Base-by-base conservation (phyloP, 2,329 filamentous ascomycete species). In the Stagonosporopsis chrysanthemi region DNA sequence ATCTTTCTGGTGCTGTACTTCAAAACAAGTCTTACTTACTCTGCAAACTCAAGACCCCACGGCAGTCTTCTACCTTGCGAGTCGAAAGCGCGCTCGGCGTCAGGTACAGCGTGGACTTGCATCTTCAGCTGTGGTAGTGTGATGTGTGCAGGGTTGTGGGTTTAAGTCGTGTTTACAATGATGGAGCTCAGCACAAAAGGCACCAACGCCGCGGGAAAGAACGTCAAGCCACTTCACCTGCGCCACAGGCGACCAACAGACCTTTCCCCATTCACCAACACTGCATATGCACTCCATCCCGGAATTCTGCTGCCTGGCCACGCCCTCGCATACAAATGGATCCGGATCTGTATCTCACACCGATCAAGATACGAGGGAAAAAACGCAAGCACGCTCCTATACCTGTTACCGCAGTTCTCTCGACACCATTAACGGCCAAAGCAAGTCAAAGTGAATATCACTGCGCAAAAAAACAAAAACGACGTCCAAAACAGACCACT, bases 101-200 rank as follows among this genome's bases (percentile, higher is more conserved):
- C 84, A 31, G 86, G 85, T 11, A 89, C 86, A 29, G 84, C 84
- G 73, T 89, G 86, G 48, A 88, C 85, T 74, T 89, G 86, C 83
- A 88, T 88, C 53, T 77, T 78, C 60, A 23, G 36, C 11, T 45
- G 19, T 38, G 46, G 35, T 38, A 52, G 15, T 45, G 36, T n/a
- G n/a, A 50, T 24, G 54, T 59, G 53, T 55, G 45, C 48, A 57
- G 40, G 23, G 42, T 52, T 49, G 52, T 19, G 43, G 12, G 43
- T 41, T 51, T 29, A 47, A 50, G 46, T 53, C 29, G 48, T 47
- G 45, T 54, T 56, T 62, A 59, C 62, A 61, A 55, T 60, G 62
- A 64, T 61, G 60, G 52, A 61, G 60, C 53, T 62, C 61, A 59
- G 63, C 65, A 66, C 57, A 66, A 61, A 52, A 52, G 48, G 50